Evolutionary conservation across 2,329 filamentous ascomycete species (phyloP), one percentile per base, ranked within the genome.

Genomic region (Monilinia fructigena): DNA sequence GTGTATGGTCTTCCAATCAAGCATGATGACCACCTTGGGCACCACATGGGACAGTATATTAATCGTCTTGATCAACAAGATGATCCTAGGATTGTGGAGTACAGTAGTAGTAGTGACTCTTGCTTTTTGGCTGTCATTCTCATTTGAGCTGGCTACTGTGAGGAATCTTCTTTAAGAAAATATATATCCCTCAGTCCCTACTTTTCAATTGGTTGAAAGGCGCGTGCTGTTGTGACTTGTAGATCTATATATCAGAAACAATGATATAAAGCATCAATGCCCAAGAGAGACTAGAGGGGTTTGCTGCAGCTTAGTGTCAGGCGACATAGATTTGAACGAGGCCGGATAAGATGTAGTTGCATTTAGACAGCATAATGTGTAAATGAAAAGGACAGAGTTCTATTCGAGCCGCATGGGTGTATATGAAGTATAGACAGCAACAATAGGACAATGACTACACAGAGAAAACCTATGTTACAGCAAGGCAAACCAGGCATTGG

Each of bases 251-350:
- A 35, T 4, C 18, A 50, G 28, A 60, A 60, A 18, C 28, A 23
- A 20, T 35, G 31, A 23, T 2, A 20, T 23, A 18, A 50, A 38
- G 28, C 28, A 26, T 38, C 42, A 50, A 38, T 23, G 45, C 56
- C 45, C 18, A 50, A 60, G 45, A 23, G 6, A 50, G 28, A 50
- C 26, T 50, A 3, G 20, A 50, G 11, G 1, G 12, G 5, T 23
- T 38, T 12, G n/a, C 56, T 60, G 28, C n/a, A 48, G 56, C 45
- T 50, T 14, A 16, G 45, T 48, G 28, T 60, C 56, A 38, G 56
- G 31, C 56, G 45, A 60, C 28, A 18, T 6, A 50, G 12, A 3
- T 38, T 3, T 11, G 20, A 48, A 16, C 16, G 56, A 16, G n/a
- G 56, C 26, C 28, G 45, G 14, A 35, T 38, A 50, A 23, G 3